Conservation (phyloP, 768 basidiomycete species). For the Xanthoconium stramineum region DNA sequence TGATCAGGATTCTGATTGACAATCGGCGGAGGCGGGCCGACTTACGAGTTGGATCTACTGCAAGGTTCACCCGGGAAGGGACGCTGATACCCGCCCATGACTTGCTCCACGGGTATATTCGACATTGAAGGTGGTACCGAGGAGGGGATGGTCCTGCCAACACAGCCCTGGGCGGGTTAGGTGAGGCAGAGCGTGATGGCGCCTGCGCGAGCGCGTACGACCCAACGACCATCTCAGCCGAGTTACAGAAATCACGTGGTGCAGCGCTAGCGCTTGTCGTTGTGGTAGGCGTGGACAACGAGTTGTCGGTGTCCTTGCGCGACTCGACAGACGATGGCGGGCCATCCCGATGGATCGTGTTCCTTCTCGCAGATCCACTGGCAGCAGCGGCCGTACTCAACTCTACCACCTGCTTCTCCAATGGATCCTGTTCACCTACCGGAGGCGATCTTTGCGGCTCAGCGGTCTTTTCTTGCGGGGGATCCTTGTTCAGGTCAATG, state of each 20-base stretch:
- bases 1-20: slow-evolving; percentile 28
- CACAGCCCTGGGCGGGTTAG: slow-evolving; percentile 67
- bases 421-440: slow-evolving; percentile 52
- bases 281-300: slow-evolving; percentile 25
- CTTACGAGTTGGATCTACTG: slow-evolving; percentile 51
- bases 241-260: slow-evolving; percentile 64
- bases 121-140: slow-evolving; percentile 36
- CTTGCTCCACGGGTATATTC: slow-evolving; percentile 64
- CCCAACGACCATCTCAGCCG: slow-evolving; percentile 79
- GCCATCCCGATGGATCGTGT: slow-evolving; percentile 26
- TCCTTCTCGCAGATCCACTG: slow-evolving; percentile 12
- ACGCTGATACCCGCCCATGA: slow-evolving; percentile 75
- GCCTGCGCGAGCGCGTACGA: slow-evolving; percentile 52
- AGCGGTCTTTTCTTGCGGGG: slow-evolving; percentile 34
- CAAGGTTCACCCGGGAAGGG: slow-evolving; percentile 81
- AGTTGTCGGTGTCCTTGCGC: slow-evolving; percentile 25
- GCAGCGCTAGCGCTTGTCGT: slow-evolving; percentile 10
- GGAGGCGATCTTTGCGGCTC: slow-evolving; percentile 26
- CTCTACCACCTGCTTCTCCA: slow-evolving; percentile 64
- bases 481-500: slow-evolving; percentile 63
- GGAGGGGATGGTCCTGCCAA: slow-evolving; percentile 66
- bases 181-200: slow-evolving; percentile 69
- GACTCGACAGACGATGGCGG: slow-evolving; percentile 22
- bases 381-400: slow-evolving; percentile 34
- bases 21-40: slow-evolving; percentile 30